phyloP scores from a whole-genome alignment of 805 yeast species.

The Candida quercuum region DNA sequence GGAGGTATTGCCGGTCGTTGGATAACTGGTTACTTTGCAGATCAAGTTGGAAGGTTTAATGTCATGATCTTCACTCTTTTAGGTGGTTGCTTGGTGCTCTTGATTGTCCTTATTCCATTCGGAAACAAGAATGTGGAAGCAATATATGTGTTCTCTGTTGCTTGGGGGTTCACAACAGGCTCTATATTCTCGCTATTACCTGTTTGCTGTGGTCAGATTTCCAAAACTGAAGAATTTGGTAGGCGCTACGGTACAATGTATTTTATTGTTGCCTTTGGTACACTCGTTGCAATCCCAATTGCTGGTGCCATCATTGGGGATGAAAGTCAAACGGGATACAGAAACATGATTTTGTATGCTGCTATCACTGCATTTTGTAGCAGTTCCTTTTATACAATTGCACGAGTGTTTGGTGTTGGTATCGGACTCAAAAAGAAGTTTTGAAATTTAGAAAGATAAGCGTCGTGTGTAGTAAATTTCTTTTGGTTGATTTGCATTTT shows the following conservation, averaged over 20 bases:
- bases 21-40: constrained; percentile 39
- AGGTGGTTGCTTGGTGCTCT: constrained; percentile 25
- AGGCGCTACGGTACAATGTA: constrained; percentile 53
- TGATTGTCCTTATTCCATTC: constrained; percentile 34
- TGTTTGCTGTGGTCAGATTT: constrained; percentile 54
- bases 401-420: constrained; percentile 44
- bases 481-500: no score
- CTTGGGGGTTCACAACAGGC: constrained; percentile 51
- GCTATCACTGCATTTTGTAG: constrained; percentile 32
- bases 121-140: constrained; percentile 28
- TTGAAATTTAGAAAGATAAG: no score
- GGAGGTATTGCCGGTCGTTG: constrained; percentile 39
- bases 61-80: constrained; percentile 36
- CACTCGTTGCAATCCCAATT: constrained; percentile 43
- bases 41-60: constrained; percentile 46
- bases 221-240: constrained; percentile 48
- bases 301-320: constrained; percentile 44
- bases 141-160: constrained; percentile 38
- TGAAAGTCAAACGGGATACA: constrained; percentile 28
- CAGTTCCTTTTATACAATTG: constrained; percentile 34
- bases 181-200: constrained; percentile 52
- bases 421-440: constrained; percentile 24
- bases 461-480: no score
- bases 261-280: constrained; percentile 51
- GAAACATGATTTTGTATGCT: constrained; percentile 30